A percentile compares a stretch with the other conserved stretches of the same genome.
phyloP scores from a whole-genome alignment of 306 rosid genomes.

The Casuarina glauca region DNA sequence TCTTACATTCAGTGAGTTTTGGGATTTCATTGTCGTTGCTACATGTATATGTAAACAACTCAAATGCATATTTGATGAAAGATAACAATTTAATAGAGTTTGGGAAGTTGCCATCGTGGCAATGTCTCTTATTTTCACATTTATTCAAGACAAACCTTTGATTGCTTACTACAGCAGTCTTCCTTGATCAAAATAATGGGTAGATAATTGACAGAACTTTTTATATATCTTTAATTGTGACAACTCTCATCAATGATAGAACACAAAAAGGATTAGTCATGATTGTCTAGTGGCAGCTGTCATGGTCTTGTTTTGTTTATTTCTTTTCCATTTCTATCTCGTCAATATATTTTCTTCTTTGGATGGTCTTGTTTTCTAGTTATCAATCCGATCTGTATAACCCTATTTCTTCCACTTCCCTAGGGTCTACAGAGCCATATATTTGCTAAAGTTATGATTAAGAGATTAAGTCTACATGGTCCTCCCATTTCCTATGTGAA shows the following conservation, averaged over 20 bases:
- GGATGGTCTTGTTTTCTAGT: not conserved
- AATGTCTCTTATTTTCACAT: too few species aligned
- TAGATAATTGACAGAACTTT: not conserved
- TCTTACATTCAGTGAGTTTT: too few species aligned
- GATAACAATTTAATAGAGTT: too few species aligned
- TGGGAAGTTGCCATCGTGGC: too few species aligned
- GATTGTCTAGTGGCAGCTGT: not conserved
- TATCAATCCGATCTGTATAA: not conserved
- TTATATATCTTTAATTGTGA: not conserved
- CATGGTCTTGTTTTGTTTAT: not conserved
- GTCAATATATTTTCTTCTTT: not conserved
- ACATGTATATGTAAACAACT: not conserved
- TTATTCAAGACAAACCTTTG: not conserved
- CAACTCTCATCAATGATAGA: not conserved
- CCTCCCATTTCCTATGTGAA: slow-evolving; percentile 8
- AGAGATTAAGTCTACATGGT: not conserved
- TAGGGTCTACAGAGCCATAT: not conserved
- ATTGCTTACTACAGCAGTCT: not conserved
- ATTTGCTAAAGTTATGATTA: not conserved
- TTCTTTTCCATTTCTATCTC: not conserved
- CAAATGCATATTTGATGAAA: not conserved
- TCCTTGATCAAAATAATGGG: not conserved
- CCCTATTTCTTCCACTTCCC: not conserved
- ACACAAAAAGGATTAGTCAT: not conserved
- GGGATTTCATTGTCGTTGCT: not conserved